These are phyloP conservation scores for Cichorium intybus DNA, from an alignment of 140 eudicot genomes.

Conservation along the genomic window DNA sequence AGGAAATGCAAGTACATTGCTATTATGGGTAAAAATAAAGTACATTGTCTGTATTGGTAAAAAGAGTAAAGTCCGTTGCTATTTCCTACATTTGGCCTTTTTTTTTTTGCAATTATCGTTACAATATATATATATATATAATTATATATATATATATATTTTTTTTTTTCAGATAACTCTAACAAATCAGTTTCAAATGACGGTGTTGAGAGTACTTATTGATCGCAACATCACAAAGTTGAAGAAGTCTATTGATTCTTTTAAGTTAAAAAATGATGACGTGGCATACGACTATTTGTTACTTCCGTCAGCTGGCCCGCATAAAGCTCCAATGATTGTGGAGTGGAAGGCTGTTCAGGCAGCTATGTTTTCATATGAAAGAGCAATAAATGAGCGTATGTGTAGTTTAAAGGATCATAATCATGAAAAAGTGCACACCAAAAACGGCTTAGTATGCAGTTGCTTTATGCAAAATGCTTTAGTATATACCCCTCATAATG, in stretches of 20 bases:
- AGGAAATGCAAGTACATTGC: no score
- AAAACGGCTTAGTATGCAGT: conserved; percentile 45
- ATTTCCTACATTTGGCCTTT: no score
- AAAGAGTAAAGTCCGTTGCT: no score
- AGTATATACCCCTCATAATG: conserved; percentile 79
- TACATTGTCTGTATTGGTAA: no score
- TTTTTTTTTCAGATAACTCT: conserved; percentile 41
- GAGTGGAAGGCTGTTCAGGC: conserved; percentile 65
- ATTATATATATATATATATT: no score
- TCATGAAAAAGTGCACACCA: conserved; percentile 34
- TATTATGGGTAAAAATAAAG: no score
- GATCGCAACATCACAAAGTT: conserved; percentile 35
- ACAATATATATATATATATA: no score
- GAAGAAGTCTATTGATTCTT: conserved; percentile 13
- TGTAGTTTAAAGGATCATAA: conserved; percentile 17
- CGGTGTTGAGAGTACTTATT: conserved; percentile 45
- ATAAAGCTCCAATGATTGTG: conserved; percentile 12
- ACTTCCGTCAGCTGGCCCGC: conserved; percentile 46
- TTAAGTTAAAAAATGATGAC: neutral
- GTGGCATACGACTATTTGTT: conserved; percentile 51
- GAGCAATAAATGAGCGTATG: neutral
- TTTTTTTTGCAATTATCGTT: no score
- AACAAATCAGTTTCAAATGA: conserved; percentile 49
- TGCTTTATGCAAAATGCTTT: conserved; percentile 61
- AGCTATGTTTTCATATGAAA: conserved; percentile 12